A percentile compares a stretch with the other conserved stretches of the same genome.
phyloP scores from a whole-genome alignment of 75 land plant genomes.

The Azolla pinnata region DNA sequence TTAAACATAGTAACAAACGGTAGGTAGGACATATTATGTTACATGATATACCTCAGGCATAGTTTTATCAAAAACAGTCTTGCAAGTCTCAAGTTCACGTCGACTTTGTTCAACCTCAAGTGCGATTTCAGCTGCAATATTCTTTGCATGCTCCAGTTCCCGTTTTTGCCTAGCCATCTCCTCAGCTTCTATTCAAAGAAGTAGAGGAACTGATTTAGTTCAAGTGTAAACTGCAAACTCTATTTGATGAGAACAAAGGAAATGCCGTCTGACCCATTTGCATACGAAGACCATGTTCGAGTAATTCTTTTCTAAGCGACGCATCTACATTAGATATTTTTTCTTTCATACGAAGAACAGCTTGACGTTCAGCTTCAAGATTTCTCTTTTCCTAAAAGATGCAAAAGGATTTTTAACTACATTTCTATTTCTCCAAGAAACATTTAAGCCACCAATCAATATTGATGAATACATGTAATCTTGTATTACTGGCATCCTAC shows the following conservation, averaged over 20 bases:
- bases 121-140: slow-evolving; percentile 28
- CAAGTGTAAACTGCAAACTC: neutral
- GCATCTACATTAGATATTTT: slow-evolving; percentile 14
- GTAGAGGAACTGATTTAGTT: neutral
- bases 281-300: slow-evolving; percentile 19
- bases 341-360: slow-evolving; percentile 20
- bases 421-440: too few species aligned
- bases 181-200: slow-evolving; percentile 12
- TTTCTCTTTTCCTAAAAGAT: slow-evolving; percentile 16
- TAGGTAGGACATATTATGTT: too few species aligned
- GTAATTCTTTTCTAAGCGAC: slow-evolving; percentile 14
- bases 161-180: slow-evolving; percentile 16
- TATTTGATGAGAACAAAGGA: neutral
- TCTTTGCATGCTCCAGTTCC: slow-evolving; percentile 18
- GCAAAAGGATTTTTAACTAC: neutral
- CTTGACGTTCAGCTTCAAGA: slow-evolving; percentile 18
- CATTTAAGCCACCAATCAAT: too few species aligned
- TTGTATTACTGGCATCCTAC: too few species aligned
- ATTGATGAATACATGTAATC: too few species aligned
- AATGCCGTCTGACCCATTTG: slow-evolving; percentile 10
- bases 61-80: neutral
- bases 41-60: neutral
- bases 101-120: slow-evolving; percentile 18
- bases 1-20: too few species aligned
- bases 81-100: slow-evolving; percentile 13